A percentile compares a stretch with the other conserved stretches of the same genome.
Evolutionary conservation across 805 yeast genomes (phyloP).

Genomic region (Lachancea thermotolerans): DNA sequence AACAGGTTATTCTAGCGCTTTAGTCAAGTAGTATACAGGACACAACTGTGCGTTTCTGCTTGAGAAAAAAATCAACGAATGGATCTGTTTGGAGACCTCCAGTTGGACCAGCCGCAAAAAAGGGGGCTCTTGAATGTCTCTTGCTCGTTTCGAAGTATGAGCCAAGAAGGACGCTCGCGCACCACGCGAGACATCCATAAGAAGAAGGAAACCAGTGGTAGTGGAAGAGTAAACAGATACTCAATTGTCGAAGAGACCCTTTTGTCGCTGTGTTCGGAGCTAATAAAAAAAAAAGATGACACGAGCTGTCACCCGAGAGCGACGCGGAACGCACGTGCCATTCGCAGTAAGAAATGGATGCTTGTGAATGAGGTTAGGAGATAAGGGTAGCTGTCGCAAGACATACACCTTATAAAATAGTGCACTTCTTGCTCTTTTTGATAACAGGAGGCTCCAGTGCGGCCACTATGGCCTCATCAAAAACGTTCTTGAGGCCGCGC

Average conservation of each 20-base stretch:
- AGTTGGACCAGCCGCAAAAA: background rate
- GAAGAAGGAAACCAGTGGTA: no score
- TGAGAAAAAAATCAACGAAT: background rate
- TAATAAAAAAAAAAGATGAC: background rate
- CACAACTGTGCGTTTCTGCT: slow-evolving; percentile 2
- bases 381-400: background rate
- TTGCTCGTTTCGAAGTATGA: background rate
- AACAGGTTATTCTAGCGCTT: background rate
- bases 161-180: no score
- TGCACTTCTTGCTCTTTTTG: slow-evolving; percentile 70
- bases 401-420: slow-evolving; percentile 51
- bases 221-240: no score
- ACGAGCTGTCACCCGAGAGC: background rate
- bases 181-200: no score
- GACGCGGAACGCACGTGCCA: background rate
- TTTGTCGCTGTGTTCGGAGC: no score
- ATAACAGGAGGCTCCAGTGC: slow-evolving; percentile 95
- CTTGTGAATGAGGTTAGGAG: background rate
- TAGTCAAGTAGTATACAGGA: background rate
- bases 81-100: background rate
- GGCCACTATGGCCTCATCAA: slow-evolving; percentile 97
- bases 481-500: slow-evolving; percentile 94
- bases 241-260: no score
- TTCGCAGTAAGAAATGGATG: background rate
- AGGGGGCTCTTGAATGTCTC: background rate